Evolutionary conservation across 306 rosid genomes (phyloP).

Genomic region (Hippophae gyantsensis): DNA sequence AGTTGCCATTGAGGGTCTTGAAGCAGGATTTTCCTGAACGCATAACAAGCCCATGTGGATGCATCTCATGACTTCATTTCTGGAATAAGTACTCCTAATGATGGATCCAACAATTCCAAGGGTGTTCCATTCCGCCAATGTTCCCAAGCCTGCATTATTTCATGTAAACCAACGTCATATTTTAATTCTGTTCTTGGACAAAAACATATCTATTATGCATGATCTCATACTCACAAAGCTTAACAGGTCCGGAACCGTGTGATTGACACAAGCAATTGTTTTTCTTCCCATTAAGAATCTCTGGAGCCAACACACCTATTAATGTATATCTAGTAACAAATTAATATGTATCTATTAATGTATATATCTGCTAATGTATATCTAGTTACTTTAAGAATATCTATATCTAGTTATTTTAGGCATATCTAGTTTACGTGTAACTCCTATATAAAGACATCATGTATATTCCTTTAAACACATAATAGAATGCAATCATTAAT

Average conservation of each 20-base stretch:
- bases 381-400: too few relatives aligned
- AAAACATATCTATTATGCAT: neutral
- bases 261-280: neutral
- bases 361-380: too few relatives aligned
- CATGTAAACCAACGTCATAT: neutral
- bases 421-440: too few relatives aligned
- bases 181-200: neutral
- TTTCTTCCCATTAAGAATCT: constrained; percentile 9
- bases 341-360: too few relatives aligned
- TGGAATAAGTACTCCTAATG: neutral
- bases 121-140: constrained; percentile 1
- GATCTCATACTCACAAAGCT: constrained; percentile 2
- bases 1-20: constrained; percentile 6
- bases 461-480: too few relatives aligned
- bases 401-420: too few relatives aligned
- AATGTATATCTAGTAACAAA: too few relatives aligned
- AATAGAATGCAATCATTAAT: too few relatives aligned
- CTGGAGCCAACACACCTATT: neutral
- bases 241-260: constrained; percentile 3
- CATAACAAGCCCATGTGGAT: constrained; percentile 7
- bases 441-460: too few relatives aligned
- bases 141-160: neutral
- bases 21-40: constrained; percentile 6
- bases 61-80: constrained; percentile 9
- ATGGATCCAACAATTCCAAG: constrained; percentile 2